Conservation (phyloP, 2,329 filamentous ascomycete species). For the Coniochaeta pulveracea region DNA sequence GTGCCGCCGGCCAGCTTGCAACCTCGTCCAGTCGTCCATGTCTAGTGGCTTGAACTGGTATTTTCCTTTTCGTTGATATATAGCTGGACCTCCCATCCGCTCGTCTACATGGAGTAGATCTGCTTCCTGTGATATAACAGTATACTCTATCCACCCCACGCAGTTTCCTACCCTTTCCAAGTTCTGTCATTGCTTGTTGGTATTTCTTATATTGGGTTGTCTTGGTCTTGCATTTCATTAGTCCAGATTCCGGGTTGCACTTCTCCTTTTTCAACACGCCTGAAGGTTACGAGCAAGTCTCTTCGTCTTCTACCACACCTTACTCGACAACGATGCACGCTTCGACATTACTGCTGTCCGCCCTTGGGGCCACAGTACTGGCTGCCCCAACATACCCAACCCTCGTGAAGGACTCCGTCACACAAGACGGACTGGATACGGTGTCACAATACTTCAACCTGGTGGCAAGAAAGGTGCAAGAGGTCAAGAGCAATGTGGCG, state of each 20-base stretch:
- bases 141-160: neutral
- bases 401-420: constrained; percentile 25
- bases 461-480: constrained; percentile 42
- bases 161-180: constrained; percentile 1
- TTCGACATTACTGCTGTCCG: constrained; percentile 33
- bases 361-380: constrained; percentile 30
- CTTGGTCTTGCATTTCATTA: constrained; percentile 1
- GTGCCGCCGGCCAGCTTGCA: no score
- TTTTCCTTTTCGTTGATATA: neutral
- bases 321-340: constrained; percentile 30
- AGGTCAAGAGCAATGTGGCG: constrained; percentile 26
- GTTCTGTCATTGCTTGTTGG: neutral
- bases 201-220: constrained; percentile 1
- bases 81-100: constrained; percentile 1
- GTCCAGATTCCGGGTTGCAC: neutral
- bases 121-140: constrained; percentile 4
- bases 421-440: constrained; percentile 29
- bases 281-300: neutral
- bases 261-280: neutral
- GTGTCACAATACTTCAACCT: constrained; percentile 51
- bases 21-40: neutral
- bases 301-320: neutral
- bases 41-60: constrained; percentile 3
- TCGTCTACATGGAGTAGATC: neutral
- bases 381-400: constrained; percentile 36